These are phyloP conservation scores for Daldinia sp. DNA, from an alignment of 2,329 filamentous ascomycete species.

Conservation along the genomic window DNA sequence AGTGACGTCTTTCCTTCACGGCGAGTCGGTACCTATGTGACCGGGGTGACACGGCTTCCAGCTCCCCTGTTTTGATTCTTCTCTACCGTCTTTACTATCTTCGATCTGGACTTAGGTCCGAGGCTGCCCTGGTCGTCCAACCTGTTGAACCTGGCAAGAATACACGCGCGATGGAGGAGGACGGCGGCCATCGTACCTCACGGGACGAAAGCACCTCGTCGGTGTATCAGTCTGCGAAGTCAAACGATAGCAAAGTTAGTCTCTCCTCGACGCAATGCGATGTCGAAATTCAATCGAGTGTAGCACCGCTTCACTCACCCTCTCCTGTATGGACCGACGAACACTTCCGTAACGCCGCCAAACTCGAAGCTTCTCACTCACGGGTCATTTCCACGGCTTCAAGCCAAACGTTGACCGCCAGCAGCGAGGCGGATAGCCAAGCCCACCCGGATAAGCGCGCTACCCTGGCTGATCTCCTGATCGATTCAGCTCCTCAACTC, in stretches of 20 bases:
- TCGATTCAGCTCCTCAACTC: constrained; percentile 35
- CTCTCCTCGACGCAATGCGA: constrained; percentile 23
- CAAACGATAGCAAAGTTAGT: constrained; percentile 21
- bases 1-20: constrained; percentile 27
- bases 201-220: constrained; percentile 23
- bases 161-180: constrained; percentile 28
- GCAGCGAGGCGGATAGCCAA: constrained; percentile 16
- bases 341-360: constrained; percentile 15
- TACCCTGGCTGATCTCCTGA: constrained; percentile 32
- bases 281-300: constrained; percentile 14
- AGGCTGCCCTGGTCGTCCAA: constrained; percentile 11
- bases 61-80: constrained; percentile 17
- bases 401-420: constrained; percentile 19
- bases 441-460: constrained; percentile 18
- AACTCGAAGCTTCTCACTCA: constrained; percentile 17
- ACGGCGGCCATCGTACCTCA: constrained; percentile 27
- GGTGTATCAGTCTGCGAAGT: constrained; percentile 19
- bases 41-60: constrained; percentile 10
- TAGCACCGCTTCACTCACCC: constrained; percentile 3
- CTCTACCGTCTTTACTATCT: constrained; percentile 11
- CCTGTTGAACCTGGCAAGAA: constrained; percentile 8
- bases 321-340: constrained; percentile 29
- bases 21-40: constrained; percentile 10
- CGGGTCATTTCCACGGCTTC: constrained; percentile 27
- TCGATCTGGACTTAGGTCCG: constrained; percentile 13